These are phyloP conservation scores for Cercospora zeae-maydis DNA, from an alignment of 2,329 filamentous ascomycete genomes.

Conservation along the genomic window DNA sequence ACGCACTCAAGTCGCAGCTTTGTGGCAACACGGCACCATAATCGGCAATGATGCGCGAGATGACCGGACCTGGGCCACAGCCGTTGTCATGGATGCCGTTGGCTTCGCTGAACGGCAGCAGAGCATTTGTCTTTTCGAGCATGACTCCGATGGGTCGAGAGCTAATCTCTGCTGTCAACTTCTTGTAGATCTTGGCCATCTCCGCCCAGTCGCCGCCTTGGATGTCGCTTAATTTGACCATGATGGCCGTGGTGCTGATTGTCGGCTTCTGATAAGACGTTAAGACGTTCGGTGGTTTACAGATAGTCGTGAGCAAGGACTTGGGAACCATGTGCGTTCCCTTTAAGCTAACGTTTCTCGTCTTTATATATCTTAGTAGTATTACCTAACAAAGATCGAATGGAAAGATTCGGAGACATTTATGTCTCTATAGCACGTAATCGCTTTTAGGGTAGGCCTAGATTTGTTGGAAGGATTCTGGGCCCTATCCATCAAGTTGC, in stretches of 20 bases:
- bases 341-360: neutral
- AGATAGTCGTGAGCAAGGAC: neutral
- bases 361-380: neutral
- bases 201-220: constrained; percentile 27
- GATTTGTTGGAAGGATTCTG: neutral
- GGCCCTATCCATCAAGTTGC: neutral
- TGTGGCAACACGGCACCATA: constrained; percentile 25
- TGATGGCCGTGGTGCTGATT: neutral
- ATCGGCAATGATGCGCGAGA: constrained; percentile 25
- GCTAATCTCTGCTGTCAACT: constrained; percentile 20
- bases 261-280: neutral
- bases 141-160: constrained; percentile 24
- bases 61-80: constrained; percentile 33
- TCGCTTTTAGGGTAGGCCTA: neutral
- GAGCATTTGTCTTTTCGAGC: constrained; percentile 27
- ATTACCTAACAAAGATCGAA: neutral
- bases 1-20: constrained; percentile 22
- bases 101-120: constrained; percentile 29
- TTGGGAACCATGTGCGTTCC: neutral
- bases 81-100: constrained; percentile 35
- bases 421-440: neutral
- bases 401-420: neutral
- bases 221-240: constrained; percentile 8
- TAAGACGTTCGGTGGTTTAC: too few species aligned
- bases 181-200: constrained; percentile 26